Base-by-base conservation (phyloP, 495 filamentous ascomycete genomes). In the Penicillium alfredii region DNA sequence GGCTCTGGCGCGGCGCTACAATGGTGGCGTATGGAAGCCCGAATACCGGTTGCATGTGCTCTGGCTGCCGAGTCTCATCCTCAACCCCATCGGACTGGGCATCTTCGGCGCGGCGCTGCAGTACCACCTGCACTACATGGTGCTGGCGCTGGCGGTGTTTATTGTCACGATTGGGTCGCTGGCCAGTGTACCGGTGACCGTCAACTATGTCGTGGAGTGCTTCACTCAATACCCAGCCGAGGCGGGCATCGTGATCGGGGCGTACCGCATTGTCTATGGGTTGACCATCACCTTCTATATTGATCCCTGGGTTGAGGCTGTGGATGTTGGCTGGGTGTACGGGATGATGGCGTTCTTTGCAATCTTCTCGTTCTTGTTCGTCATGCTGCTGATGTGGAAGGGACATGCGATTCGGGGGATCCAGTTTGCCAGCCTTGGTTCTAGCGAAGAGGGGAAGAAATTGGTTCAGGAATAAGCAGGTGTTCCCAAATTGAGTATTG, bases 21-120 rank as follows among this genome's bases (percentile, higher is more conserved):
- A 60, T 33, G 52, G 57, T 14, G 66, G 69, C 7, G 52, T 42
- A 18, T 74, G 72, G 72, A 68, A 66, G 33, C 70, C 71, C 8
- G 72, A 74, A 32, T 76, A 71, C 45, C 57, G 71, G 5, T 56
- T 74, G 3, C 60, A 72, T 36, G 54, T 60, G n/a, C 59, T 74
- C 2, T 68, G 63, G 62, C 20, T 69, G 2, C 60, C 69, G 2
- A 59, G 58, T 29, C 42, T 69, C 10, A 42, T 74, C n/a, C 38
- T 68, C 7, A 64, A 66, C 23, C 71, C 71, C 0, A 58, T 70
- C 10, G 69, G 63, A 1, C 49, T 73, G 11, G 72, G 70, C 0
- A 56, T 76, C 10, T 70, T 73, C 12, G 72, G 70, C 3, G 56
- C 62, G 1, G 51, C 61, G 1, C 42, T 75, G 12, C 49, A 74